Percentiles rank a stretch among this genome's conserved stretches.
Conservation (phyloP, 2,329 filamentous ascomycete species). For the Pseudocercospora eumusae region DNA sequence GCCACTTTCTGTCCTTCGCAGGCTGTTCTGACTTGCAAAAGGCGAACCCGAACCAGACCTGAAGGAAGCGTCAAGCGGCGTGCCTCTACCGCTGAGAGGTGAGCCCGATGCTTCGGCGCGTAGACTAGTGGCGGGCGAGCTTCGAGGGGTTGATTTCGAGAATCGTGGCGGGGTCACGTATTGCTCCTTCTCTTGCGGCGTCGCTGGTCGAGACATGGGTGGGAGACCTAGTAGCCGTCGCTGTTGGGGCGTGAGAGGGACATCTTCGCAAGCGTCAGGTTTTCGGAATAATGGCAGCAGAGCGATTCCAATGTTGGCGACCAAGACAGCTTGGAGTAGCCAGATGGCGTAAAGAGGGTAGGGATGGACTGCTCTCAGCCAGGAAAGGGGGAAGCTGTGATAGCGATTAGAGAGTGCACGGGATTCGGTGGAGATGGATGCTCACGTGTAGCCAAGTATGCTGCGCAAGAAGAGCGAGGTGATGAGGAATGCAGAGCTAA, state of each 20-base stretch:
- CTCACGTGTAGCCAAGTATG: slow-evolving; percentile 39
- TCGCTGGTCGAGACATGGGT: slow-evolving; percentile 62
- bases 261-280: slow-evolving; percentile 79
- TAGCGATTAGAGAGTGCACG: slow-evolving; percentile 5
- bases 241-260: slow-evolving; percentile 86
- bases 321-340: slow-evolving; percentile 56
- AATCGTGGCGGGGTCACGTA: slow-evolving; percentile 89
- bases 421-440: background rate
- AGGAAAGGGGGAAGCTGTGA: slow-evolving; percentile 24
- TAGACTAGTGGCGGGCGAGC: slow-evolving; percentile 52
- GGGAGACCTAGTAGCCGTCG: slow-evolving; percentile 79
- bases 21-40: slow-evolving; percentile 12
- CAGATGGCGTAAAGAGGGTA: slow-evolving; percentile 46
- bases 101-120: slow-evolving; percentile 50
- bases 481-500: slow-evolving; percentile 63
- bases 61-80: slow-evolving; percentile 27
- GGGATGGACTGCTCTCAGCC: slow-evolving; percentile 26
- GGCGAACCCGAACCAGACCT: slow-evolving; percentile 26
- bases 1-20: slow-evolving; percentile 19
- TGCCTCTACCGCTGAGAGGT: slow-evolving; percentile 58
- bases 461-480: slow-evolving; percentile 50
- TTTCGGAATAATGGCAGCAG: slow-evolving; percentile 70
- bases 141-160: slow-evolving; percentile 69
- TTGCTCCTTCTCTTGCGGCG: slow-evolving; percentile 67
- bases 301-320: slow-evolving; percentile 67